These are phyloP conservation scores for Phytophthora melonis DNA, from an alignment of 352 stramenopile genomes.

Conservation along the genomic window DNA sequence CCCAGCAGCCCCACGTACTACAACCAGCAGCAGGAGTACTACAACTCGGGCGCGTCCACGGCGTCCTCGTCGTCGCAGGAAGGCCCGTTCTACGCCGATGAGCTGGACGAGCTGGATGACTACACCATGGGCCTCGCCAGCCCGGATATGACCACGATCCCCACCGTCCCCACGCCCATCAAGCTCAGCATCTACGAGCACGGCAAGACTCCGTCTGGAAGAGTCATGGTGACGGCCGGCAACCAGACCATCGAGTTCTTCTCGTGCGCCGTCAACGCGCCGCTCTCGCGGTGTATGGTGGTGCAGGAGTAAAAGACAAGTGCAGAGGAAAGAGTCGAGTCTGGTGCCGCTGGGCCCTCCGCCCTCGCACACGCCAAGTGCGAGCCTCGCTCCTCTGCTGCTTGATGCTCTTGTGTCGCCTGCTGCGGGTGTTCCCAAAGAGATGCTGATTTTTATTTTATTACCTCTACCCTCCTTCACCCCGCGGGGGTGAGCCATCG, in stretches of 20 bases:
- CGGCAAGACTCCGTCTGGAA: constrained; percentile 80
- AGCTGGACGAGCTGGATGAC: constrained; percentile 79
- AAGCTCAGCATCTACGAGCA: constrained; percentile 80
- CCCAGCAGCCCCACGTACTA: constrained; percentile 54
- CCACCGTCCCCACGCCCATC: constrained; percentile 75
- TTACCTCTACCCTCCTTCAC: constrained; percentile 32
- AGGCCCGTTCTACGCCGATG: constrained; percentile 74
- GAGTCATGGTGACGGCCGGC: constrained; percentile 76
- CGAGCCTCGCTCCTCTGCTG: constrained; percentile 14
- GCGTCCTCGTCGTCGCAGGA: constrained; percentile 85
- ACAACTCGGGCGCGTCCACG: constrained; percentile 78
- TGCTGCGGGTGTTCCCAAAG: constrained; percentile 30
- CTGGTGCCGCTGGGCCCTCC: neutral
- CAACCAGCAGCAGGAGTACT: constrained; percentile 71
- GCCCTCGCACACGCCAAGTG: constrained; percentile 5
- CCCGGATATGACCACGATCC: constrained; percentile 81
- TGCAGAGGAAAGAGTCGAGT: constrained; percentile 7
- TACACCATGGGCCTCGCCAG: constrained; percentile 59
- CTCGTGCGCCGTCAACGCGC: constrained; percentile 79
- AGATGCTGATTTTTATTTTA: constrained; percentile 40
- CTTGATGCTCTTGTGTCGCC: constrained; percentile 26
- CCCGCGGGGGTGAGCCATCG: neutral
- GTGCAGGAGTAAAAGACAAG: constrained; percentile 61
- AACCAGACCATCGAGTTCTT: constrained; percentile 92
- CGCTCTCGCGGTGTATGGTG: constrained; percentile 68